Conservation (phyloP, 805 yeast species). For the Nakazawaea holstii region DNA sequence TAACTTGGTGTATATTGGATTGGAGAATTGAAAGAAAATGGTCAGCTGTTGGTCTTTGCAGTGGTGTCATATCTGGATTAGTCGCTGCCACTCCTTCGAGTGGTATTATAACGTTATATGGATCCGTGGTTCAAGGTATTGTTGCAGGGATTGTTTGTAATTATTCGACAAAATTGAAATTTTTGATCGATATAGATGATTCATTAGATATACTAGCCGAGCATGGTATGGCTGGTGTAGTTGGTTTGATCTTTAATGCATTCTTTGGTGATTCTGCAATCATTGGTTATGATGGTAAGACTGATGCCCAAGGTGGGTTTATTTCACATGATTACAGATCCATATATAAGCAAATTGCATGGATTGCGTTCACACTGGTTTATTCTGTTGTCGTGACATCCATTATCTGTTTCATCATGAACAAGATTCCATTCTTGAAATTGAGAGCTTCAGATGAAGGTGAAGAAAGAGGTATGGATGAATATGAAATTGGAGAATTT, state of each 20-base stretch:
- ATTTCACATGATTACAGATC: conserved; percentile 85
- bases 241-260: conserved; percentile 87
- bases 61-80: conserved; percentile 91
- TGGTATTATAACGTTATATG: conserved; percentile 89
- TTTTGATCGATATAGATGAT: conserved; percentile 78
- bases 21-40: conserved; percentile 83
- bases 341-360: conserved; percentile 85
- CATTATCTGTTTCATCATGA: conserved; percentile 63
- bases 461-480: conserved; percentile 89
- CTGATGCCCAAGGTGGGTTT: conserved; percentile 83
- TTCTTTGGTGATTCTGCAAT: conserved; percentile 84
- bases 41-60: conserved; percentile 93
- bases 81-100: conserved; percentile 97
- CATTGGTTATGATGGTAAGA: conserved; percentile 83
- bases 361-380: conserved; percentile 67
- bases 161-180: conserved; percentile 83
- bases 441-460: conserved; percentile 80
- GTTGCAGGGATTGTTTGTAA: conserved; percentile 82
- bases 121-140: conserved; percentile 79
- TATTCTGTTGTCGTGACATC: conserved; percentile 76
- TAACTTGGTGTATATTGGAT: conserved; percentile 89
- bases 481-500: conserved; percentile 95
- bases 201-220: conserved; percentile 95
- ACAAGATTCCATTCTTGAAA: conserved; percentile 76
- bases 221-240: conserved; percentile 94